Conservation (phyloP, 2,329 filamentous ascomycete species). For the Calonectria crousiana region DNA sequence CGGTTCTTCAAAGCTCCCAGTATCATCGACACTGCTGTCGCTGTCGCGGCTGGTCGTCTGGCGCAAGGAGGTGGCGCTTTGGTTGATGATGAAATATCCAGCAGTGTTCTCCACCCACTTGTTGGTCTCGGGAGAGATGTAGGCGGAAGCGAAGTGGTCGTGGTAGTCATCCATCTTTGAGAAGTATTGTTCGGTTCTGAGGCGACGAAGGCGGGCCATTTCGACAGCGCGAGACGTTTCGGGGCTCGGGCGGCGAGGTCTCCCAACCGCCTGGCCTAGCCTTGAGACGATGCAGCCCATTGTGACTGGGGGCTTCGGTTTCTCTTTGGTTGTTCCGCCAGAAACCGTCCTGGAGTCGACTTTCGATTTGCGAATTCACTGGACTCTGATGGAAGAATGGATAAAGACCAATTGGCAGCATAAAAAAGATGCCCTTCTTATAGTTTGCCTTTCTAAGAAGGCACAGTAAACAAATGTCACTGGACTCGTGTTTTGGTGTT, state of each 20-base stretch:
- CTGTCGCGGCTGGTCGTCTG: neutral
- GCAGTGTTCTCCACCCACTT: neutral
- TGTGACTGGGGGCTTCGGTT: neutral
- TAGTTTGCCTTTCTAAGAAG: neutral
- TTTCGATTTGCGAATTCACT: neutral
- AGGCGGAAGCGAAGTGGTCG: neutral
- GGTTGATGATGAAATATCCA: neutral
- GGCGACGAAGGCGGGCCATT: neutral
- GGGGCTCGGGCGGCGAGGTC: neutral
- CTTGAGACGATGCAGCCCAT: neutral
- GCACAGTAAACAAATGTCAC: neutral
- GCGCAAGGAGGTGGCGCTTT: neutral
- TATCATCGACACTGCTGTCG: neutral
- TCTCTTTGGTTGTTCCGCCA: neutral
- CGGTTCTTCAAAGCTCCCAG: neutral
- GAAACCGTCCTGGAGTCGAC: neutral
- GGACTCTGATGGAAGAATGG: neutral
- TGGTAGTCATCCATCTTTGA: neutral
- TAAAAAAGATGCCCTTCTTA: neutral
- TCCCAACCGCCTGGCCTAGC: neutral
- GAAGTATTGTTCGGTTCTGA: neutral
- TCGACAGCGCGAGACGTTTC: neutral
- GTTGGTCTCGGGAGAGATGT: neutral
- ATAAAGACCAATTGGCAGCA: neutral
- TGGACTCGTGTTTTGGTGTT: neutral